Percentiles rank a stretch among this genome's conserved stretches.
These are phyloP conservation scores for Rhizopogon vesiculosus DNA, from an alignment of 768 basidiomycete genomes.

Conservation along the genomic window DNA sequence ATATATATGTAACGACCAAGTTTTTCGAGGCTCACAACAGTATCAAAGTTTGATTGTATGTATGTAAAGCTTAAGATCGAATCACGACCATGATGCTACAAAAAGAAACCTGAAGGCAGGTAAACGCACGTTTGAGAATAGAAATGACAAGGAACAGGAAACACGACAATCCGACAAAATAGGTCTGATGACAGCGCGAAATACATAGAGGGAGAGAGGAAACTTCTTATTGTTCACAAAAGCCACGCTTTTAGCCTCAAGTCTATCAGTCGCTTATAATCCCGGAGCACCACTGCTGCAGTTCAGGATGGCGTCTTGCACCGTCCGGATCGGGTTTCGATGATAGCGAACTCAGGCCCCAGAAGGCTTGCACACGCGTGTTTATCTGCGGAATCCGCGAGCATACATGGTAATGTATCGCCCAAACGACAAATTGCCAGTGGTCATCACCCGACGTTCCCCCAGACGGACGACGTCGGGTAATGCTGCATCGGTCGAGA, in stretches of 20 bases:
- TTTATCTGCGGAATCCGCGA: not conserved
- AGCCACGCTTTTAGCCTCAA: not conserved
- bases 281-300: not conserved
- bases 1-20: not conserved
- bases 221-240: not conserved
- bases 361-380: not conserved
- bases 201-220: not conserved
- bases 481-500: conserved; percentile 15
- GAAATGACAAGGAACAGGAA: not conserved
- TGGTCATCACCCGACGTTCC: conserved; percentile 17
- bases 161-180: not conserved
- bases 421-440: not conserved
- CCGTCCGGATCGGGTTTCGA: not conserved
- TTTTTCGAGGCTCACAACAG: not conserved
- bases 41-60: not conserved
- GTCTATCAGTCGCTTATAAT: not conserved
- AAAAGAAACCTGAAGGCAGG: not conserved
- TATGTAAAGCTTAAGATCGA: not conserved
- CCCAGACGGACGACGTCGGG: conserved; percentile 17
- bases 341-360: not conserved
- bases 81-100: not conserved
- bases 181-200: not conserved
- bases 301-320: not conserved
- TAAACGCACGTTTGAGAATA: not conserved
- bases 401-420: not conserved